Percentiles rank a stretch among this genome's conserved stretches.
These are phyloP conservation scores for Kuraishia hungarica DNA, from an alignment of 805 yeast genomes.

Conservation along the genomic window DNA sequence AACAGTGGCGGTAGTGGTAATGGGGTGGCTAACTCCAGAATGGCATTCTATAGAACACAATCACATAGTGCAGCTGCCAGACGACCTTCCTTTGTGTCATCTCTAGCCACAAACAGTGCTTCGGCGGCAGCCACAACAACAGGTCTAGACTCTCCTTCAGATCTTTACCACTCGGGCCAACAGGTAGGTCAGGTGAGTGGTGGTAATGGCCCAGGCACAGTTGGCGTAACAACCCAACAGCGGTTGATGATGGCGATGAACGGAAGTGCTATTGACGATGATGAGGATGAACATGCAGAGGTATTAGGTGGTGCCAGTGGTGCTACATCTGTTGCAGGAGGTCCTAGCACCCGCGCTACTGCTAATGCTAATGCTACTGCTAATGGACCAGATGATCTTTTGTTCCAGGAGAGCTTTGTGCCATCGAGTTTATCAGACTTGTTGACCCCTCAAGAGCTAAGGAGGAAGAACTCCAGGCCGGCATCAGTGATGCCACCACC, in stretches of 20 bases:
- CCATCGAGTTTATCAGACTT: conserved; percentile 78
- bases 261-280: conserved; percentile 11
- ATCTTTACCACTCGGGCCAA: not conserved
- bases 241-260: not conserved
- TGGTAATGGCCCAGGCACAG: not conserved
- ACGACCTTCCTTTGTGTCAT: conserved; percentile 1
- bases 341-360: no score
- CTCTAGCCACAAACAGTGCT: not conserved
- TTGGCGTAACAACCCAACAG: not conserved
- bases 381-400: conserved; percentile 3
- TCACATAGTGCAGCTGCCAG: not conserved
- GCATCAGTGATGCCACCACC: conserved; percentile 5
- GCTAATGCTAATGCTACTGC: no score
- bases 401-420: conserved; percentile 64
- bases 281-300: conserved; percentile 13
- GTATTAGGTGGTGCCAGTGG: no score
- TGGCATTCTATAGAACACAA: not conserved
- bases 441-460: conserved; percentile 72
- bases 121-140: not conserved
- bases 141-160: not conserved
- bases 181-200: no score
- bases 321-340: no score
- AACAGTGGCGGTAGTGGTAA: not conserved
- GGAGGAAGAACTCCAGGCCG: conserved; percentile 59
- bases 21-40: not conserved